Percentiles rank a stretch among this genome's conserved stretches.
These are phyloP conservation scores for Acorus calamus DNA, from an alignment of 106 monocot species.

Conservation along the genomic window DNA sequence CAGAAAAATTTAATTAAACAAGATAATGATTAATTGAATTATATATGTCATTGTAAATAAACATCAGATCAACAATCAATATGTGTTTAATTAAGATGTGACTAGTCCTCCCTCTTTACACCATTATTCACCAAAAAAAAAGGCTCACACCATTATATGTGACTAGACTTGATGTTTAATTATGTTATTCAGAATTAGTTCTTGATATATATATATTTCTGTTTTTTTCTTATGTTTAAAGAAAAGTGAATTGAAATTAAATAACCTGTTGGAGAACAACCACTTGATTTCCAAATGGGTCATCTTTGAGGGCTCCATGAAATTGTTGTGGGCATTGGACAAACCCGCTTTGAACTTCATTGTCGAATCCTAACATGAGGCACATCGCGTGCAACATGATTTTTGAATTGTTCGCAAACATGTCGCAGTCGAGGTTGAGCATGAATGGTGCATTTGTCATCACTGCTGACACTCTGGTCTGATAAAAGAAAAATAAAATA, in stretches of 20 bases:
- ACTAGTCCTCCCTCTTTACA: too few species aligned
- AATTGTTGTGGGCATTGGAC: conserved; percentile 50
- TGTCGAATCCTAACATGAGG: conserved; percentile 36
- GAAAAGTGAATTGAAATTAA: neutral
- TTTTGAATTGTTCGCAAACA: conserved; percentile 44
- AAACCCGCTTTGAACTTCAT: conserved; percentile 23
- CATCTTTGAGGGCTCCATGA: conserved; percentile 43
- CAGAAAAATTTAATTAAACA: neutral
- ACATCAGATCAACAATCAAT: too few species aligned
- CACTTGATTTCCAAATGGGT: conserved; percentile 52
- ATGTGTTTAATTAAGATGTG: too few species aligned
- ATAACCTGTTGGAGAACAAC: conserved; percentile 10
- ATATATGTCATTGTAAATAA: too few species aligned
- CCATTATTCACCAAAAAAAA: too few species aligned
- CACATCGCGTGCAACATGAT: conserved; percentile 48
- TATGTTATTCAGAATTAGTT: too few species aligned
- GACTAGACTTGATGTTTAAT: too few species aligned
- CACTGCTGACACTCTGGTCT: conserved; percentile 59
- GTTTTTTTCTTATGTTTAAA: neutral
- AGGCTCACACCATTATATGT: too few species aligned
- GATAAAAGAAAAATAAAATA: neutral
- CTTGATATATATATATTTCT: too few species aligned
- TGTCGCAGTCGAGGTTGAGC: conserved; percentile 70
- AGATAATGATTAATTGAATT: too few species aligned
- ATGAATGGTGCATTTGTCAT: conserved; percentile 64